Base-by-base conservation (phyloP, 352 stramenopile genomes). In the Phytophthora cajani region DNA sequence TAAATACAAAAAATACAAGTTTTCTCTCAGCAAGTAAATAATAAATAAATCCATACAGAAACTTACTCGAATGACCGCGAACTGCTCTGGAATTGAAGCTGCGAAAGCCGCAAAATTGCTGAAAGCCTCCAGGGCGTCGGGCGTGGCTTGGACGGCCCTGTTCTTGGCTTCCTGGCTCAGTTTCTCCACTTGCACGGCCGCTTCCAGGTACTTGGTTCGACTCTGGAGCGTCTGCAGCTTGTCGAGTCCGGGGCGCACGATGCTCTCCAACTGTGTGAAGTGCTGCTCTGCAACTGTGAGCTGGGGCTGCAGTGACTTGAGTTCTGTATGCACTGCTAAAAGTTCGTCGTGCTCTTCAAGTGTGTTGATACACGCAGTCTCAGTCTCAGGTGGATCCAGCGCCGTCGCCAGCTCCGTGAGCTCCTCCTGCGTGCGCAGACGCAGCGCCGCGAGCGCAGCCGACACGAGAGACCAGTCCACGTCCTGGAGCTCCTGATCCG, bases 151-250 rank as follows among this genome's bases (percentile, higher is more conserved):
- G 1, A 67, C 51, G 0, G 83, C 85, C 6, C 73, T 40, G 10
- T 57, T 51, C 52, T 77, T 81, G n/a, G 73, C 75, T 52, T 77
- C 33, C 44, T 87, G 69, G 32, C 83, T 91, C 33, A 76, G 71
- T n/a, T 60, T 72, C 64, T 93, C 83, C 23, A 89, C 77, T 62
- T 91, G 70, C 1, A 93, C 46, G 5, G 79, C 83, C 0, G 66
- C 75, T 57, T 77, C 55, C 9, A 89, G 70, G 62, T 90, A 90
- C 19, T 59, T 72, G 5, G 81, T 75, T 33, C 82, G 77, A 19
- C 65, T 76, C 16, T 82, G 67, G 0, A 93, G 74, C 10, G 25
- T 60, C 55, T 77, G 62, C 12, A 91, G 67, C 7, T 67, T 78
- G 7, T 55, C 27, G 32, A 76, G 69, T 7, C 68, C 42, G 1